Conservation (phyloP, 2,329 filamentous ascomycete genomes). For the Penicillium sp. region DNA sequence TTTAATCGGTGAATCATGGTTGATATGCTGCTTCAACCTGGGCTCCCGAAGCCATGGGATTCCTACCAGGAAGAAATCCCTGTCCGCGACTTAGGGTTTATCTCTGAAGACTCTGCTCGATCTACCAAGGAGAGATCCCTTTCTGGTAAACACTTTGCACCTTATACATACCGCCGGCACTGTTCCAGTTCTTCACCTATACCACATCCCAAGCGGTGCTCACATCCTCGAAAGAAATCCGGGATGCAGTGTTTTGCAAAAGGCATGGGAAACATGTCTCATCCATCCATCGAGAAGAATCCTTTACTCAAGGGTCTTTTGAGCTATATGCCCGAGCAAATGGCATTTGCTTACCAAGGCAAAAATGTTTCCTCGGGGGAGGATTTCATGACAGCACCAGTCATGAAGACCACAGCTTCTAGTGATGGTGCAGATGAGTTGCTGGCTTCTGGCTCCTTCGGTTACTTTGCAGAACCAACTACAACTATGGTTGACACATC, state of each 20-base stretch:
- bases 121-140: background rate
- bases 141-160: background rate
- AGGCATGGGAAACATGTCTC: background rate
- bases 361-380: background rate
- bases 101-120: constrained; percentile 1
- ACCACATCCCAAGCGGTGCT: background rate
- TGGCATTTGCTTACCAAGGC: background rate
- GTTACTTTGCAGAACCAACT: background rate
- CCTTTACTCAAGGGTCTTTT: background rate
- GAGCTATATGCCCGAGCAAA: background rate
- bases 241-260: background rate
- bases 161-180: too few species aligned
- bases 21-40: constrained; percentile 12
- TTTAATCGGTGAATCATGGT: constrained; percentile 11
- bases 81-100: background rate
- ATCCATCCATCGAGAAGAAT: background rate
- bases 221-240: background rate
- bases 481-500: background rate
- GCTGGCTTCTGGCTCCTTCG: background rate
- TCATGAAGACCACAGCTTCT: background rate
- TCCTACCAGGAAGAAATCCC: constrained; percentile 6
- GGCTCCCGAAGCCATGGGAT: constrained; percentile 7
- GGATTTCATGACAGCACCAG: background rate
- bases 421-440: background rate
- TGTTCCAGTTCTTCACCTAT: too few species aligned